Evolutionary conservation across 2,329 filamentous ascomycete genomes (phyloP).

Genomic region (Sporothrix curviconia): DNA sequence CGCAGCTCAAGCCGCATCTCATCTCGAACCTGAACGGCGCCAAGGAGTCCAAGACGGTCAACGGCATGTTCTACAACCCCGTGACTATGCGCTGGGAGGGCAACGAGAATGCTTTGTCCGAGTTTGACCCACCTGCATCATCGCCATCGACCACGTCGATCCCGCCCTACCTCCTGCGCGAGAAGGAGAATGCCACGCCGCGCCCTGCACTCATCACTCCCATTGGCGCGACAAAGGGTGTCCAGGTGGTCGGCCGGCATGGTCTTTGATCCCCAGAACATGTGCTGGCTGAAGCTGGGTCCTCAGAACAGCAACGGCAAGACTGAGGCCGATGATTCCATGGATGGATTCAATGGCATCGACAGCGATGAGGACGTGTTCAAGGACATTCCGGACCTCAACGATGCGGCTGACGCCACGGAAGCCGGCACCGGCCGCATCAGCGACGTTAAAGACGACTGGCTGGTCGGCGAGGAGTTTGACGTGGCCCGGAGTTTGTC

Average conservation of each 20-base stretch:
- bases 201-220: constrained; percentile 83
- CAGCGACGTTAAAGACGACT: constrained; percentile 65
- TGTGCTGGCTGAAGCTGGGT: constrained; percentile 90
- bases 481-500: constrained; percentile 95
- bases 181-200: constrained; percentile 54
- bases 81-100: constrained; percentile 86
- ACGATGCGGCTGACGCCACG: constrained; percentile 55
- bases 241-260: constrained; percentile 95
- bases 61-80: constrained; percentile 96
- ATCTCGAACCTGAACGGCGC: constrained; percentile 75
- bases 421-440: constrained; percentile 46
- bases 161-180: constrained; percentile 38
- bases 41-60: constrained; percentile 74
- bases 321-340: constrained; percentile 47
- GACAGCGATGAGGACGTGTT: constrained; percentile 92
- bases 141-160: constrained; percentile 47
- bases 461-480: constrained; percentile 90
- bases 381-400: constrained; percentile 86
- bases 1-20: constrained; percentile 70
- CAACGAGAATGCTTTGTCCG: constrained; percentile 76
- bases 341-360: constrained; percentile 61
- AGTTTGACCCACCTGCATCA: constrained; percentile 63
- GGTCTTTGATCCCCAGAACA: constrained; percentile 94
- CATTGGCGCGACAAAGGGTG: constrained; percentile 73
- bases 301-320: constrained; percentile 35